Conservation (phyloP, 805 yeast genomes). For the Ogataea chonburiensis region DNA sequence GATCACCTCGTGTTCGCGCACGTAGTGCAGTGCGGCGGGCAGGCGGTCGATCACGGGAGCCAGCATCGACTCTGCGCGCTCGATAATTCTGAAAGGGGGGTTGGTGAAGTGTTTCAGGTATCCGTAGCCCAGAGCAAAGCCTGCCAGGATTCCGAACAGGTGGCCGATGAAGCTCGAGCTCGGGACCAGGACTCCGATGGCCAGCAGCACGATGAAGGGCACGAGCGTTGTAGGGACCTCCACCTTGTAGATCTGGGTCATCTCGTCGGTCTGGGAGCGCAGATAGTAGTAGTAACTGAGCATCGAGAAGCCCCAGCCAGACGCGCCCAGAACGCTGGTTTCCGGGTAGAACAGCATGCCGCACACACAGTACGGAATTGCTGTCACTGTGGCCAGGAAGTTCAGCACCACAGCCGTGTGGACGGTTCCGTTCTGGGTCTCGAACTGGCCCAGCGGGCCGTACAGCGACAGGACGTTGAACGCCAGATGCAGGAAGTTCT, state of each 20-base stretch:
- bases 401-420: conserved; percentile 81
- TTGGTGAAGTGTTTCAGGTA: conserved; percentile 53
- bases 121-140: conserved; percentile 61
- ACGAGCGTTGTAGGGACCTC: conserved; percentile 56
- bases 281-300: conserved; percentile 56
- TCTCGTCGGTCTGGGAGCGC: conserved; percentile 21
- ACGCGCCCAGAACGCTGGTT: conserved; percentile 60
- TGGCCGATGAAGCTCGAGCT: conserved; percentile 75
- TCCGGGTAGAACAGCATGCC: conserved; percentile 52
- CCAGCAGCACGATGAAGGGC: conserved; percentile 54
- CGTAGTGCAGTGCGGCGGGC: conserved; percentile 52
- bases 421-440: conserved; percentile 75
- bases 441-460: conserved; percentile 64
- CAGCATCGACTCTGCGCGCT: conserved; percentile 60
- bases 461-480: conserved; percentile 57
- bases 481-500: conserved; percentile 56
- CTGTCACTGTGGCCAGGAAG: conserved; percentile 66
- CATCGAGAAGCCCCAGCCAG: conserved; percentile 73
- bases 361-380: conserved; percentile 55
- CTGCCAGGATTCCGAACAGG: conserved; percentile 61
- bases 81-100: conserved; percentile 66
- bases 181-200: conserved; percentile 56
- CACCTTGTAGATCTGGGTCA: conserved; percentile 18
- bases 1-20: conserved; percentile 59
- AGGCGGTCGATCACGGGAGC: conserved; percentile 49